A percentile compares a stretch with the other conserved stretches of the same genome.
phyloP scores from a whole-genome alignment of 2,329 filamentous ascomycete genomes.

The Ciborinia camelliae region DNA sequence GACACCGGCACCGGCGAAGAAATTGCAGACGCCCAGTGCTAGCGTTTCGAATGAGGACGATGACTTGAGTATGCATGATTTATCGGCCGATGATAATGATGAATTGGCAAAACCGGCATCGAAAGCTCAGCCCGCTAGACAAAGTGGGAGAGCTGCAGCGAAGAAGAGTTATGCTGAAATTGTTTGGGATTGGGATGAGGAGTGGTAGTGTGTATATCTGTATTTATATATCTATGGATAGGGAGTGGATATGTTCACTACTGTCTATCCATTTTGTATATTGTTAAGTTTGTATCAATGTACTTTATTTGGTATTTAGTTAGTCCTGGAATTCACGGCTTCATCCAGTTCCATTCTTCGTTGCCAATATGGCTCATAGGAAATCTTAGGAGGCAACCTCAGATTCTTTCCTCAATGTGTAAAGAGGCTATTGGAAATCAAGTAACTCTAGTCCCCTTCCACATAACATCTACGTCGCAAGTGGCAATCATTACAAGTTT shows the following conservation, averaged over 20 bases:
- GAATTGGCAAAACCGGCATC: constrained; percentile 4
- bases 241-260: neutral
- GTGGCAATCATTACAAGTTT: neutral
- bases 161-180: constrained; percentile 21
- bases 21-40: constrained; percentile 9
- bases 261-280: neutral
- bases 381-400: neutral
- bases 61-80: constrained; percentile 40
- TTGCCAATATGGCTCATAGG: too few relatives aligned
- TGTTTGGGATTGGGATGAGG: constrained; percentile 10
- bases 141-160: constrained; percentile 28
- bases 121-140: constrained; percentile 21
- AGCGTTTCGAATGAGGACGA: constrained; percentile 28
- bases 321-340: too few relatives aligned
- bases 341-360: too few relatives aligned
- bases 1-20: constrained; percentile 37
- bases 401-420: neutral
- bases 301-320: too few relatives aligned
- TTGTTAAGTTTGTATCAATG: neutral
- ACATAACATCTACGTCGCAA: neutral
- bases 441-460: fast-evolving
- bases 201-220: neutral
- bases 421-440: neutral
- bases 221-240: neutral
- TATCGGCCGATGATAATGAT: constrained; percentile 38